Evolutionary conservation across 2,329 filamentous ascomycete genomes (phyloP), one percentile per base, ranked within the genome.

Genomic region (Microdochium nivale): DNA sequence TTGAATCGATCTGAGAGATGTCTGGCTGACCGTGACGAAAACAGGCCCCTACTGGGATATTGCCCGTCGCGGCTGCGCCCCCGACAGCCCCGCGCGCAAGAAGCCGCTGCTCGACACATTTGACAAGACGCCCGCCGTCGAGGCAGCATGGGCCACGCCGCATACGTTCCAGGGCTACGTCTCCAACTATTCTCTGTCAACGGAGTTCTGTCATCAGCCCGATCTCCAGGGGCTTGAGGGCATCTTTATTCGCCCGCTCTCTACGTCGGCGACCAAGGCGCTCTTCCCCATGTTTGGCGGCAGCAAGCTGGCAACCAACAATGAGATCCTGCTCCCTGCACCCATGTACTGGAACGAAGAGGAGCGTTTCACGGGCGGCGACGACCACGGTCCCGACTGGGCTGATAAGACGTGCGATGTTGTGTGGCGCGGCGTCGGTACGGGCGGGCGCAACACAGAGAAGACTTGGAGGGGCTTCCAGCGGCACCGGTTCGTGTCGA

Each of bases 381-480:
- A 69, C n/a, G 68, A 76, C 24, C 74, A 76, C 25, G 80, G 81
- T 44, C 63, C 73, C 0, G 60, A 71, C 3, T 86, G 84, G 84
- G 62, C 70, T 5, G 62, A 73, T n/a, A 88, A 87, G 66, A 51
- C 62, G 1, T 67, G 76, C 56, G 65, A 63, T 2, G 73, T 78
- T 33, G 69, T 86, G 49, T 87, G 84, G 84, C 80, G 84, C 30
- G 84, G 84, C 32, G 81, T 86, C 9, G 83, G 82, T 1, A 85
- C 83, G 1, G 84, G 84, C 2, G 84, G 84, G 1, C 67, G 68
- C 37, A 83, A 86, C 57, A 69, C 73, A 57, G 60, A 73, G 64
- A 58, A 75, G 25, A 89, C 83, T 59, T 90, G 87, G 87, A 78
- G 73, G 11, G 78, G 81, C 0, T 90, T 89, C 60, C 86, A 90